Conservation (phyloP, 371 early-diverging fungal genomes). For the Rhizopus delemar region DNA sequence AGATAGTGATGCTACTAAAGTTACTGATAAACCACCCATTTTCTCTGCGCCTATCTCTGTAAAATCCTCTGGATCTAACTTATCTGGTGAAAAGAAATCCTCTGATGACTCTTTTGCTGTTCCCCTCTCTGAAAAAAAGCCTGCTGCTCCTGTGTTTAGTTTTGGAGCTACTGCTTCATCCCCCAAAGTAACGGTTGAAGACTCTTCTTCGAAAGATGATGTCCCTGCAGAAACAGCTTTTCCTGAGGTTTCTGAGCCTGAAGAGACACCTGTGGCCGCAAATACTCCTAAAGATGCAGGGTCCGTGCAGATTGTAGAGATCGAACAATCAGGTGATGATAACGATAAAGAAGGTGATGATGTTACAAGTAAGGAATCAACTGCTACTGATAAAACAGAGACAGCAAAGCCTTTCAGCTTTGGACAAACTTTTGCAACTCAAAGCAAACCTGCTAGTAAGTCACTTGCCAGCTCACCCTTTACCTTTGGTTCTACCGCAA, state of each 20-base stretch:
- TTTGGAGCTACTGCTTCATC: not conserved
- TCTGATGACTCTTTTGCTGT: not conserved
- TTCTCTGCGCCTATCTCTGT: not conserved
- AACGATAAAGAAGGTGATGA: not conserved
- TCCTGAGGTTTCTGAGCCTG: conserved; percentile 1
- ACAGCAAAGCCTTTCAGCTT: too few relatives aligned
- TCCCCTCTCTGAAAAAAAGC: too few relatives aligned
- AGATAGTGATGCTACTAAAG: not conserved
- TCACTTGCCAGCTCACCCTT: too few relatives aligned
- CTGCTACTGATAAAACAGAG: too few relatives aligned
- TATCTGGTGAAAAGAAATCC: not conserved
- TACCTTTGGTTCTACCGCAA: too few relatives aligned
- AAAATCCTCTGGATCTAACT: not conserved
- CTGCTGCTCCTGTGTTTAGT: too few relatives aligned
- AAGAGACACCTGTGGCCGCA: not conserved
- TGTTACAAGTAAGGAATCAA: not conserved
- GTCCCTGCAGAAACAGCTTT: not conserved
- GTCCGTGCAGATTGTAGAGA: not conserved
- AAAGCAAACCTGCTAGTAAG: too few relatives aligned
- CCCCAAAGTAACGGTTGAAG: not conserved
- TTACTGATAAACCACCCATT: not conserved
- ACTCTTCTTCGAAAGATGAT: not conserved
- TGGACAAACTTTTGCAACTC: too few relatives aligned
- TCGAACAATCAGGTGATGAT: not conserved
- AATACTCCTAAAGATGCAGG: not conserved